Conservation (phyloP, 306 rosid genomes). For the Malus fusca region DNA sequence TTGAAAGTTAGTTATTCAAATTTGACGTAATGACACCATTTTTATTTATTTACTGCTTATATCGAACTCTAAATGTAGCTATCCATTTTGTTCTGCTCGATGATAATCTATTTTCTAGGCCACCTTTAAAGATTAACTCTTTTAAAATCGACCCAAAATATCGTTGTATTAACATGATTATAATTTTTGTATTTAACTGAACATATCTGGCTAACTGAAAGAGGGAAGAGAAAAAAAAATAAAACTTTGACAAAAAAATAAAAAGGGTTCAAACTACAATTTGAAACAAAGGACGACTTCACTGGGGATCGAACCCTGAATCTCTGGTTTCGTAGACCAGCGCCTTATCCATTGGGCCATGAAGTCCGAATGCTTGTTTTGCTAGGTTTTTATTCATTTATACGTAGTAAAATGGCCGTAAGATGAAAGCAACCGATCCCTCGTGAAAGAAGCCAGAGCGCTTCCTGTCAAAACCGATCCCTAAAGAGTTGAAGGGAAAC, state of each 20-base stretch:
- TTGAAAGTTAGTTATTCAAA: no score
- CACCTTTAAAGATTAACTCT: no score
- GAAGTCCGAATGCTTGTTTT: background rate
- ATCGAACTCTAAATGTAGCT: no score
- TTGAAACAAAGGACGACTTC: background rate
- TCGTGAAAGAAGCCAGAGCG: background rate
- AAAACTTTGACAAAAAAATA: background rate
- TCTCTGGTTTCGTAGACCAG: slow-evolving; percentile 25
- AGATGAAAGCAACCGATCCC: background rate
- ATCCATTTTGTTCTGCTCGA: no score
- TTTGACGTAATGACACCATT: no score
- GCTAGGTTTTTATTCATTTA: accelerated
- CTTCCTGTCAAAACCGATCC: background rate
- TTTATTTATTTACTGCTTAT: no score
- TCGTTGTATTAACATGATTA: no score
- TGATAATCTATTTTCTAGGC: no score
- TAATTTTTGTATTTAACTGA: no score
- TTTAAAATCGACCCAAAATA: no score
- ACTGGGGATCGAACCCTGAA: slow-evolving; percentile 32
- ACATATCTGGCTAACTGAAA: background rate
- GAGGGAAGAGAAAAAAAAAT: background rate
- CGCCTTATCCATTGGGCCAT: slow-evolving; percentile 14
- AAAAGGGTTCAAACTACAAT: background rate
- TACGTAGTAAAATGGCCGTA: background rate
- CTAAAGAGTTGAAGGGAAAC: no score